A percentile compares a stretch with the other conserved stretches of the same genome.
Evolutionary conservation across 176 grass and related monocot species (phyloP).

Genomic region (Eleusine indica): DNA sequence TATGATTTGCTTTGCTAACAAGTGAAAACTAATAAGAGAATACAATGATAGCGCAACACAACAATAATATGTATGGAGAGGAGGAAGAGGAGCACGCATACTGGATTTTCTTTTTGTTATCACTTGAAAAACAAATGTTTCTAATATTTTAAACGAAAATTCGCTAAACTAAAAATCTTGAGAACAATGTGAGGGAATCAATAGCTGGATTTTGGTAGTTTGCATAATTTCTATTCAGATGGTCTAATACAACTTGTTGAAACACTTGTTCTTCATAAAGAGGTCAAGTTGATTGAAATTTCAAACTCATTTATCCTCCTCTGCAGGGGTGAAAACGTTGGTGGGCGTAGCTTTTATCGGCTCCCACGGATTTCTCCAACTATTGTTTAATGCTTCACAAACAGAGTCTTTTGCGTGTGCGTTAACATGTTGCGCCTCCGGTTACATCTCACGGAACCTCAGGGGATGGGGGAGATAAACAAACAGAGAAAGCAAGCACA

Average conservation of each 20-base stretch:
- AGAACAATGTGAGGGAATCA: no score
- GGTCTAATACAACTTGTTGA: no score
- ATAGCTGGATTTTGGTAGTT: neutral
- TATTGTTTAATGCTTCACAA: neutral
- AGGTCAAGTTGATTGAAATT: neutral
- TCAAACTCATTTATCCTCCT: neutral
- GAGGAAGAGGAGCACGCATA: no score
- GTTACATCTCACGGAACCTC: constrained; percentile 8
- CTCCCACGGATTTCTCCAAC: neutral
- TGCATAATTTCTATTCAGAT: neutral
- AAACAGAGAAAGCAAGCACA: neutral
- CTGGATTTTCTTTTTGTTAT: no score
- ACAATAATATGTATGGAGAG: no score
- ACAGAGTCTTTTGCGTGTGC: constrained; percentile 37
- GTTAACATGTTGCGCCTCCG: constrained; percentile 22
- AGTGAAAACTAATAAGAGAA: no score
- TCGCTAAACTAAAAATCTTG: no score
- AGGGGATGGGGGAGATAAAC: neutral
- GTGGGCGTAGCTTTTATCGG: neutral
- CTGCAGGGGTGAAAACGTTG: neutral
- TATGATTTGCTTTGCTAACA: no score
- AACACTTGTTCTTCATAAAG: neutral
- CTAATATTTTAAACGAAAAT: no score
- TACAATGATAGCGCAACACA: no score
- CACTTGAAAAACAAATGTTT: no score